Conservation (phyloP, 345 rosid species). For the Eutrema yunnanense region DNA sequence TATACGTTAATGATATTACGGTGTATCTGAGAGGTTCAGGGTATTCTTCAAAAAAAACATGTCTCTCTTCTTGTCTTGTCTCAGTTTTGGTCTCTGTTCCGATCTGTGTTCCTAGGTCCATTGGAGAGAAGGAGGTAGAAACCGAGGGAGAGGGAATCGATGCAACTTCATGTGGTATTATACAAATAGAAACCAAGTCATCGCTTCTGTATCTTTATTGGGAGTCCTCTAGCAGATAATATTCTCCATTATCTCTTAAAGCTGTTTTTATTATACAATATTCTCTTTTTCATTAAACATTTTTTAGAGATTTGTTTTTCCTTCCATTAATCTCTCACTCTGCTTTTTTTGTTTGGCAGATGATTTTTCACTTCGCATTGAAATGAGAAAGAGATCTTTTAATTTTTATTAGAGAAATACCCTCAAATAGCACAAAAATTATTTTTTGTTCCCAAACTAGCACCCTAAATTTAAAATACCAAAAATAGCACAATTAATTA, state of each 20-base stretch:
- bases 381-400: not conserved
- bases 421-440: too few relatives aligned
- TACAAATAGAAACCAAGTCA: not conserved
- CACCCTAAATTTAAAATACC: too few relatives aligned
- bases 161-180: conserved; percentile 19
- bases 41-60: conserved; percentile 25
- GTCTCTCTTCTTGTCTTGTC: conserved; percentile 29
- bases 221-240: not conserved
- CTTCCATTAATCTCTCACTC: not conserved
- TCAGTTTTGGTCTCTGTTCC: conserved; percentile 47
- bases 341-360: not conserved
- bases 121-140: conserved; percentile 7
- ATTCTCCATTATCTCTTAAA: conserved; percentile 4
- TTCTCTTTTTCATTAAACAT: not conserved
- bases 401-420: too few relatives aligned
- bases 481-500: too few relatives aligned
- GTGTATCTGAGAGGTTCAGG: conserved; percentile 53
- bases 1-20: conserved; percentile 30
- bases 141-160: conserved; percentile 9
- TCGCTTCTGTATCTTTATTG: conserved; percentile 4
- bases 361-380: not conserved
- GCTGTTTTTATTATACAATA: not conserved
- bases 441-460: too few relatives aligned
- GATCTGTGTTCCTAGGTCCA: conserved; percentile 17
- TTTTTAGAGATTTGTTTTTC: not conserved